Conservation (phyloP, 176 grass and related monocot species). For the Carex littledalei region DNA sequence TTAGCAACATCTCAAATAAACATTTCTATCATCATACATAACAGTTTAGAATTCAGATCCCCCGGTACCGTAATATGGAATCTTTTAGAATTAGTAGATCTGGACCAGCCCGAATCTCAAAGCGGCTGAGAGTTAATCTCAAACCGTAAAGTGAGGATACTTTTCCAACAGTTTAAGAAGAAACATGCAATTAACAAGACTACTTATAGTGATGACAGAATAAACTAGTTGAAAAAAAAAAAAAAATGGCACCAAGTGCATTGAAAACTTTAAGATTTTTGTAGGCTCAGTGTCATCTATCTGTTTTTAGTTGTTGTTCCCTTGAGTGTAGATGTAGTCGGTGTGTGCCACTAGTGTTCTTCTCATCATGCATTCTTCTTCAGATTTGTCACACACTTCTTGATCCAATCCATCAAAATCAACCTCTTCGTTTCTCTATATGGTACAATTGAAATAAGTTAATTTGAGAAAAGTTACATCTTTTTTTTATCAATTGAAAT, state of each 20-base stretch:
- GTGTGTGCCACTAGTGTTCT: constrained; percentile 48
- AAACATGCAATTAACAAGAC: not conserved
- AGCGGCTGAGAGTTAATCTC: too few species aligned
- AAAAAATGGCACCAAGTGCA: not conserved
- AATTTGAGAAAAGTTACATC: not conserved
- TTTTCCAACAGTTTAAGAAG: too few species aligned
- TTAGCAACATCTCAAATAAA: not conserved
- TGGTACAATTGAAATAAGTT: not conserved
- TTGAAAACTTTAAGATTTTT: too few species aligned
- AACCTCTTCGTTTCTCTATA: constrained; percentile 13
- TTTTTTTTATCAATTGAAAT: not conserved
- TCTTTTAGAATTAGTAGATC: too few species aligned
- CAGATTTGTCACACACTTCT: constrained; percentile 11
- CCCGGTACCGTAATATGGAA: too few species aligned
- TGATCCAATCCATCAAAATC: constrained; percentile 11
- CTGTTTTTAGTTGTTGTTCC: constrained; percentile 20
- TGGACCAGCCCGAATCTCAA: too few species aligned
- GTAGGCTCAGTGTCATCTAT: not conserved
- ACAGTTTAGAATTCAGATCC: not conserved
- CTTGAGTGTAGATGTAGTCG: constrained; percentile 66
- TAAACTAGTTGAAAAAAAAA: not conserved
- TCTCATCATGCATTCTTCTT: constrained; percentile 45
- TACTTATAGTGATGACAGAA: not conserved
- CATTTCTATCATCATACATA: not conserved
- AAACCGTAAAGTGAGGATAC: too few species aligned